These are phyloP conservation scores for Neospora caninum DNA, from an alignment of 169 alveolate genomes.

Conservation along the genomic window DNA sequence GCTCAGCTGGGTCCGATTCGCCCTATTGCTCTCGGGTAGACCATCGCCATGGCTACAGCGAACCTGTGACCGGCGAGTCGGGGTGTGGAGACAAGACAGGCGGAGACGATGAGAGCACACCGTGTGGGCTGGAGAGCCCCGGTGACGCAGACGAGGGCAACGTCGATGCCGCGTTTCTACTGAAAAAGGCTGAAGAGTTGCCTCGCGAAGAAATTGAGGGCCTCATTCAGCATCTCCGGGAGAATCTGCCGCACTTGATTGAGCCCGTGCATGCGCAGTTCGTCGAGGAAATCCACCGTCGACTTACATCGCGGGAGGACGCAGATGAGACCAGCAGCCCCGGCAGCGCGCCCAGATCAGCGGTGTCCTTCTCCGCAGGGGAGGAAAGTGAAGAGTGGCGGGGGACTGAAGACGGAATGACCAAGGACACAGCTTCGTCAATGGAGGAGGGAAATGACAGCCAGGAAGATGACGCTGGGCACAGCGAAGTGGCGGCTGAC, in stretches of 20 bases:
- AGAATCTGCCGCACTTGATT: slow-evolving; percentile 14
- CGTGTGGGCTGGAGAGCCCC: background rate
- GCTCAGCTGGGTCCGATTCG: background rate
- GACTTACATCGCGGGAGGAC: background rate
- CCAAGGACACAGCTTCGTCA: no score
- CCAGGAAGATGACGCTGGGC: background rate
- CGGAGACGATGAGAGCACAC: background rate
- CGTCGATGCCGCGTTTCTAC: background rate
- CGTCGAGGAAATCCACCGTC: background rate
- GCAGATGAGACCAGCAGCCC: background rate
- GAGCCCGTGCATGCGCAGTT: background rate
- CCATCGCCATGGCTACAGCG: background rate
- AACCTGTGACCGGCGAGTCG: background rate
- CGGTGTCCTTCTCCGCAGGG: background rate
- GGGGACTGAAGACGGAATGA: background rate
- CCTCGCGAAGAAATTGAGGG: slow-evolving; percentile 1
- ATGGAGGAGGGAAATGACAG: no score
- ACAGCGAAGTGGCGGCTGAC: background rate
- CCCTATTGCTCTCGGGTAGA: background rate
- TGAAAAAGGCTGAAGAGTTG: slow-evolving; percentile 9
- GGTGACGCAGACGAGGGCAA: background rate
- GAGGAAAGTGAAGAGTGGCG: background rate
- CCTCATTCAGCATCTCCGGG: background rate
- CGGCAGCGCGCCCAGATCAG: background rate
- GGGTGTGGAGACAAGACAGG: background rate